Base-by-base conservation (phyloP, 345 rosid genomes). In the Gynandropsis gynandra region DNA sequence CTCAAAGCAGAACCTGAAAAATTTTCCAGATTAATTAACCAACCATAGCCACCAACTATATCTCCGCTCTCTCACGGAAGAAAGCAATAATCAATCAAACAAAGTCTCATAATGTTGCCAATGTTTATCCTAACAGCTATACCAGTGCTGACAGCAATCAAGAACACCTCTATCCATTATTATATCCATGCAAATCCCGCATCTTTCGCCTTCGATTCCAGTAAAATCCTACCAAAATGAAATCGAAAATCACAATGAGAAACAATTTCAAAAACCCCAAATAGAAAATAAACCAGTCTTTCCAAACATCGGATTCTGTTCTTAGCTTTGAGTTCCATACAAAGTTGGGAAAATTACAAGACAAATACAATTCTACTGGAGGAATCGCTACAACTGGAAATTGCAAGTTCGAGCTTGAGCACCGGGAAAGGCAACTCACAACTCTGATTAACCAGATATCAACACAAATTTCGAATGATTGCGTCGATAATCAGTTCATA, bases 161-260 rank as follows among this genome's bases (percentile, higher is more conserved):
- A 87, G 83, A 68, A 92, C 78, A 6, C 98, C 98, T 61, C 98
- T 71, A 68, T 92, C 98, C 41, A 87, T 52, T 11, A 87, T 64
- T n/a, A 85, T 57, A 69, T 92, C 97, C 98, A 87, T 92, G 69
- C 98, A 92, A 59, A 92, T 83, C 70, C 98, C 98, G 71, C 98
- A 92, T 62, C 86, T 79, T 54, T 82, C 96, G 9, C 87, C 93
- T 62, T 81, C 97, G 46, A 74, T 50, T 55, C 54, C 61, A 42
- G 65, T 50, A 76, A 63, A 27, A 48, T 79, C 94, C 97, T 92
- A 79, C 61, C 47, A 4, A 66, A 42, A 29, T 21, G 1, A 8
- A 58, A 56, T 9, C 16, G 1, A 12, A 56, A 60, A 40, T n/a
- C 52, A 38, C 29, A 64, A 37, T 35, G 13, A 48, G 48, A 32